Conservation (phyloP, 1,284 basidiomycete genomes). For the Tilletia caries region DNA sequence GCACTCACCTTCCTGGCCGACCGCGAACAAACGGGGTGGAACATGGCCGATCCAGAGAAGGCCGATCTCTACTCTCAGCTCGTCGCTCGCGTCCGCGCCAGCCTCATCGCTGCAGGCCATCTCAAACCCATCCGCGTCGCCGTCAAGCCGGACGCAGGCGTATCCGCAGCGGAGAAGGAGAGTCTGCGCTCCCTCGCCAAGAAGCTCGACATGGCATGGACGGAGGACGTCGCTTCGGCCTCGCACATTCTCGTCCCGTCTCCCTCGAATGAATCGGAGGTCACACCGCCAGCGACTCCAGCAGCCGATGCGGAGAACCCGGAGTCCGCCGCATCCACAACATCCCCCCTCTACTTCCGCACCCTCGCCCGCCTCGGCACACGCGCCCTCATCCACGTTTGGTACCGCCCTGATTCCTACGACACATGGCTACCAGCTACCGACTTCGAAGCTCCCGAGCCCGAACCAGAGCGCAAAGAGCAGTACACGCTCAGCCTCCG, state of each 20-base stretch:
- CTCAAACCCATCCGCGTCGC: conserved; percentile 34
- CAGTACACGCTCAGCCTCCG: conserved; percentile 44
- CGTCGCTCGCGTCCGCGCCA: conserved; percentile 35
- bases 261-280: conserved; percentile 20
- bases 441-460: conserved; percentile 50
- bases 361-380: conserved; percentile 42
- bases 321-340: conserved; percentile 17
- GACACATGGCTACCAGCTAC: conserved; percentile 53
- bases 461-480: conserved; percentile 31
- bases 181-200: conserved; percentile 35
- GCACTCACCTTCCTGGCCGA: conserved; percentile 15
- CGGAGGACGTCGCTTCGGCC: conserved; percentile 30
- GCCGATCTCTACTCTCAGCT: conserved; percentile 35
- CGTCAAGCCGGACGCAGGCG: conserved; percentile 23
- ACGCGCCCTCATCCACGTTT: conserved; percentile 50
- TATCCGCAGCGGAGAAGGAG: conserved; percentile 44
- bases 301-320: background rate
- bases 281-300: conserved; percentile 31
- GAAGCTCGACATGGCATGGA: conserved; percentile 44
- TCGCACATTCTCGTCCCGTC: conserved; percentile 41
- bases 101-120: conserved; percentile 28
- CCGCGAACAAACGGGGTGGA: conserved; percentile 29
- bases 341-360: conserved; percentile 39
- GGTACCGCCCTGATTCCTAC: conserved; percentile 54
- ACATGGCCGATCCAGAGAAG: conserved; percentile 30